Base-by-base conservation (phyloP, 2,329 filamentous ascomycete species). In the Diaporthe amygdali region DNA sequence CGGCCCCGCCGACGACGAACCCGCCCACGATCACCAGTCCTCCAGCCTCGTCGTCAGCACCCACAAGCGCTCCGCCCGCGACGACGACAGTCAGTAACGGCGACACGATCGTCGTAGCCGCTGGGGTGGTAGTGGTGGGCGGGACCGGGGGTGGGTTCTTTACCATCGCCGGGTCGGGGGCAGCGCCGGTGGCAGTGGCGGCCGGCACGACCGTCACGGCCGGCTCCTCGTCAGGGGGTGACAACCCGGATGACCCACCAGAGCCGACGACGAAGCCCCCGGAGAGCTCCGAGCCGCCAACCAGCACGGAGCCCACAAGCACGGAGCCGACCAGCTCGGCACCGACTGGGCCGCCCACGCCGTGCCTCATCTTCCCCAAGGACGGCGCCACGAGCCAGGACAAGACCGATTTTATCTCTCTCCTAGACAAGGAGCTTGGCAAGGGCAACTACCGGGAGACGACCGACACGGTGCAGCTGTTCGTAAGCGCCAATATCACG, bases 61-160 rank as follows among this genome's bases (percentile, higher is more conserved):
- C 59, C 12, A 32, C 59, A 17, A 63, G 41, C 39, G 59, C 59
- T 10, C 59, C 59, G 27, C 39, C 59, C 22, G 59, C 59, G n/a
- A 63, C 59, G 3, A 63, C 59, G 20, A 63, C 59, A 46, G 59
- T 63, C 20, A 63, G 59, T n/a, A 63, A 63, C 14, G 59, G 59
- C 30, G 59, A 63, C 39, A 37, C 41, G 27, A 63, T 63, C 27
- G 41, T 63, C 12, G 59, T 63, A 3, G 59, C 59, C 20, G 59
- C 59, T 2, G 59, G 59, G 3, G 27, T 47, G 20, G 59, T 63
- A 22, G 59, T 63, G 3, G 59, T 63, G 5, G 59, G 59, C 9
- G 59, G 59, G 2, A 22, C 41, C 14, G 59, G 41, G 17, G 59
- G 59, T n/a, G 59, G 59, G 17, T 47, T 20, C 41, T 63, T 63